Conservation (phyloP, 805 yeast genomes). For the Zygoascus tannicola region DNA sequence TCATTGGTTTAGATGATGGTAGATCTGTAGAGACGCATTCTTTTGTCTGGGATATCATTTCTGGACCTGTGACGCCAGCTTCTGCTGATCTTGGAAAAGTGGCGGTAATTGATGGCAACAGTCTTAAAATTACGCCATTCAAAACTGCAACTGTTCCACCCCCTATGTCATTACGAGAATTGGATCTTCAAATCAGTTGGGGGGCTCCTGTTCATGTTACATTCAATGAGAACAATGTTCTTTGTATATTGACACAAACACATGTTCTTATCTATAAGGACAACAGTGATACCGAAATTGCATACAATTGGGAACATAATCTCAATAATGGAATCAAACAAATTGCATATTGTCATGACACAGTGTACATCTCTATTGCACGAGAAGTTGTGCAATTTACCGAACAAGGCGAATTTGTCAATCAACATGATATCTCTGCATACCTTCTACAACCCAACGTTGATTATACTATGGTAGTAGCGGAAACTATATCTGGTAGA, state of each 20-base stretch:
- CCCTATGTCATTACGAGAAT: slow-evolving; percentile 69
- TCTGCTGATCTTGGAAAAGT: slow-evolving; percentile 73
- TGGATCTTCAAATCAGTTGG: slow-evolving; percentile 34
- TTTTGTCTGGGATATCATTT: slow-evolving; percentile 49
- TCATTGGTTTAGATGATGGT: slow-evolving; percentile 39
- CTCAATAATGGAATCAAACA: background rate
- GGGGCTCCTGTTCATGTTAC: slow-evolving; percentile 2
- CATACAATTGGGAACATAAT: slow-evolving; percentile 1
- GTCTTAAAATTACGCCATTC: slow-evolving; percentile 70
- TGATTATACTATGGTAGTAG: slow-evolving; percentile 36
- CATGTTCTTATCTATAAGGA: slow-evolving; percentile 1
- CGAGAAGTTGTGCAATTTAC: background rate
- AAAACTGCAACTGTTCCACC: slow-evolving; percentile 88
- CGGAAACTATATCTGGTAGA: slow-evolving; percentile 54
- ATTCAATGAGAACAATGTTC: background rate
- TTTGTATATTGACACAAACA: background rate
- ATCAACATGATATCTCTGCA: background rate
- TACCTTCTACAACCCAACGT: slow-evolving; percentile 39
- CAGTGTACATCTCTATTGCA: background rate
- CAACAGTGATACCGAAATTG: background rate
- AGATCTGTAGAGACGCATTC: slow-evolving; percentile 49
- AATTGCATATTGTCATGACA: slow-evolving; percentile 1
- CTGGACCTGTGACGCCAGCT: slow-evolving; percentile 50
- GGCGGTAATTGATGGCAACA: slow-evolving; percentile 69
- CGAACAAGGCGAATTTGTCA: background rate